Evolutionary conservation across 2,329 filamentous ascomycete genomes (phyloP).

Genomic region (Helicocarpus griseus): DNA sequence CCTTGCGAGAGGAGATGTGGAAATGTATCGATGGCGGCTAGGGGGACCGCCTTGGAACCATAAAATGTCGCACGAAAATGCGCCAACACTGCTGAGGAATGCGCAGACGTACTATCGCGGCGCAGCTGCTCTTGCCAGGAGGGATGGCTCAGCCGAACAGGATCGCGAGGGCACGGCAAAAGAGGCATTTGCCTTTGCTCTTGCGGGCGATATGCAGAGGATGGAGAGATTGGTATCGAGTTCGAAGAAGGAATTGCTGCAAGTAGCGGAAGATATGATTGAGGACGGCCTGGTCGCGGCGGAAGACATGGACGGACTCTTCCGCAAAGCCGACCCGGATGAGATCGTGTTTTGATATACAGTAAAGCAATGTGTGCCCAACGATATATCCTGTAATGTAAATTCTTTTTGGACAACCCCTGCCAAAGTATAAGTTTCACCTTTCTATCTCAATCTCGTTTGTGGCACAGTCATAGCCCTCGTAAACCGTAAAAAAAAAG

Average conservation of each 20-base stretch:
- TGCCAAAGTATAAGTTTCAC: not conserved
- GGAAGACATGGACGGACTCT: constrained; percentile 11
- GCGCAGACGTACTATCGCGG: constrained; percentile 50
- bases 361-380: no score
- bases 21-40: constrained; percentile 45
- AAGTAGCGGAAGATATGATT: constrained; percentile 41
- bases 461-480: not conserved
- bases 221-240: constrained; percentile 28
- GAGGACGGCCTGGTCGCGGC: constrained; percentile 42
- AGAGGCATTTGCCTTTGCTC: constrained; percentile 38
- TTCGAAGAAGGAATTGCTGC: constrained; percentile 29
- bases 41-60: constrained; percentile 37
- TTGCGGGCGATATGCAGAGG: constrained; percentile 31
- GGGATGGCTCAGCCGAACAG: constrained; percentile 34
- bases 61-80: constrained; percentile 35
- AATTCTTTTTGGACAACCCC: not conserved
- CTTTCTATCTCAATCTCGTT: not conserved
- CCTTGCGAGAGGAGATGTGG: constrained; percentile 45
- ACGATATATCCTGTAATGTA: not conserved
- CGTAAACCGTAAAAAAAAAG: not conserved
- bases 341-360: constrained; percentile 13
- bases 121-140: constrained; percentile 33
- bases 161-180: constrained; percentile 38
- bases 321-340: constrained; percentile 10
- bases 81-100: constrained; percentile 42